Evolutionary conservation across 1,139 yeast genomes (phyloP).

Genomic region (Suhomyces panamericanus): DNA sequence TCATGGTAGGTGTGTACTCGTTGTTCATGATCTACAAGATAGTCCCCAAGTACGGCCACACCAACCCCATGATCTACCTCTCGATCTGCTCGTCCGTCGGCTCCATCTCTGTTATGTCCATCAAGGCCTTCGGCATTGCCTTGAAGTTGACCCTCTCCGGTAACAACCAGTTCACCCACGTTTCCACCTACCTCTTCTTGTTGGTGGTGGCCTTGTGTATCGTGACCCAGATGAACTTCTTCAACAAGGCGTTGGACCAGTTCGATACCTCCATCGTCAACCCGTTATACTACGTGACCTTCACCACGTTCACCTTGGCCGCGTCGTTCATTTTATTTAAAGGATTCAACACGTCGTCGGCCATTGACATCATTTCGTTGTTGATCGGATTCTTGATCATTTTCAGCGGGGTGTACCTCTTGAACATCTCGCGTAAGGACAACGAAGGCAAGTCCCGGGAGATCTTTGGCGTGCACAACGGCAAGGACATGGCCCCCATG

Average conservation of each 20-base stretch:
- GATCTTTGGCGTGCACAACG: constrained; percentile 61
- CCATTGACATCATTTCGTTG: constrained; percentile 80
- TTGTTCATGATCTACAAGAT: constrained; percentile 78
- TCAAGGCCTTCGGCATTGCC: constrained; percentile 93
- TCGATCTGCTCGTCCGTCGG: constrained; percentile 92
- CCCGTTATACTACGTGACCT: constrained; percentile 87
- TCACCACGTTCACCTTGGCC: constrained; percentile 81
- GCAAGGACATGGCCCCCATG: constrained; percentile 63
- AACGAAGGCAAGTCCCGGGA: constrained; percentile 56
- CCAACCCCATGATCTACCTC: constrained; percentile 86
- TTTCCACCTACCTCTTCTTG: constrained; percentile 81
- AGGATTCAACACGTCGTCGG: constrained; percentile 83
- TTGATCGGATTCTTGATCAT: constrained; percentile 85
- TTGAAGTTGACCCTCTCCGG: constrained; percentile 82
- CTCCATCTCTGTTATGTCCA: constrained; percentile 87
- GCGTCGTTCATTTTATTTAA: constrained; percentile 86
- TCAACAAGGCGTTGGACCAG: constrained; percentile 90
- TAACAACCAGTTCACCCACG: constrained; percentile 85
- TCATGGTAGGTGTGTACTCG: constrained; percentile 63
- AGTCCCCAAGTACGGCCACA: constrained; percentile 78
- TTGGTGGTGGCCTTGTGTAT: constrained; percentile 79
- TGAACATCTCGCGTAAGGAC: constrained; percentile 75
- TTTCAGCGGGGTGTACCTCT: constrained; percentile 81
- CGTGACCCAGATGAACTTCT: constrained; percentile 88
- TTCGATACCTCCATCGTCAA: constrained; percentile 91